Evolutionary conservation across 148 eudicot genomes (phyloP).

Genomic region (Camellia sinensis): DNA sequence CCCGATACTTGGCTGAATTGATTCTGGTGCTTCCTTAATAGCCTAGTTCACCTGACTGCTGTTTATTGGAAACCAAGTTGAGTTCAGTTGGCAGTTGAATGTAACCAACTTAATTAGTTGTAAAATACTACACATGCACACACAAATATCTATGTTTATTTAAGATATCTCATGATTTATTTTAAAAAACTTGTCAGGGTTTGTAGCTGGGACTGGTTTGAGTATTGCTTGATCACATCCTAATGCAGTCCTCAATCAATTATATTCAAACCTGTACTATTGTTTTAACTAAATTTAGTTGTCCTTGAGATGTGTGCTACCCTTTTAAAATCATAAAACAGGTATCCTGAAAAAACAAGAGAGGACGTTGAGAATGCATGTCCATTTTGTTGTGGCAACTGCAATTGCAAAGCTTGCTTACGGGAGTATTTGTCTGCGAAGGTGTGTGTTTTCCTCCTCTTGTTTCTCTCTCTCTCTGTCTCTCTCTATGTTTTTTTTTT

Average conservation of each 20-base stretch:
- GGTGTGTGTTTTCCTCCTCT: constrained; percentile 28
- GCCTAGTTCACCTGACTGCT: not conserved
- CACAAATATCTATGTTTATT: not conserved
- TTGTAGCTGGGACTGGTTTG: not conserved
- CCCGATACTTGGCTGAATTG: too few relatives aligned
- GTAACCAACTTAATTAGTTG: not conserved
- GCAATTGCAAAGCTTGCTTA: constrained; percentile 67
- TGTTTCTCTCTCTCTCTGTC: too few relatives aligned
- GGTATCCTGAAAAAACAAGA: constrained; percentile 62
- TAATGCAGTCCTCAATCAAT: not conserved
- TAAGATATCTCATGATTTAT: not conserved
- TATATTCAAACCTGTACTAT: not conserved
- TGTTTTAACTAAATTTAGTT: not conserved
- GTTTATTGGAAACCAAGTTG: not conserved
- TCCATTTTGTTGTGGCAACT: constrained; percentile 59
- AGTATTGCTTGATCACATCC: constrained; percentile 2
- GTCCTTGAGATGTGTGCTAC: not conserved
- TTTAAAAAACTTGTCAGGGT: not conserved
- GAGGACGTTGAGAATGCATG: constrained; percentile 47
- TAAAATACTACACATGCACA: not conserved
- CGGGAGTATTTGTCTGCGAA: constrained; percentile 33
- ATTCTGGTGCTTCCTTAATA: not conserved
- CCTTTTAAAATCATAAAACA: constrained; percentile 23
- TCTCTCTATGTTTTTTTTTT: not conserved
- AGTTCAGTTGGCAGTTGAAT: not conserved